Evolutionary conservation across 495 filamentous ascomycete species (phyloP).

Genomic region (Xeromyces bisporus): DNA sequence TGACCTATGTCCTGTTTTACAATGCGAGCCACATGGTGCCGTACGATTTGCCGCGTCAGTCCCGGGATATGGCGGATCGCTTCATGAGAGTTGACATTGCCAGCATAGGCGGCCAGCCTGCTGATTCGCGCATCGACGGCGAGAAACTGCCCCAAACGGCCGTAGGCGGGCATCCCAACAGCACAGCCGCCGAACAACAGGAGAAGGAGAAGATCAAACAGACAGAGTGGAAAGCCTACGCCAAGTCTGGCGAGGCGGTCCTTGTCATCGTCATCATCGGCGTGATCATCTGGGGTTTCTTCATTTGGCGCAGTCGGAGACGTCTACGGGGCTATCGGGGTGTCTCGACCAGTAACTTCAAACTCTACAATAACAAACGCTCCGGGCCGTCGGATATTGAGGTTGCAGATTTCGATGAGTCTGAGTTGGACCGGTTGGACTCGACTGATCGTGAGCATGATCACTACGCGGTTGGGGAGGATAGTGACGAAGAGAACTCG

Average conservation of each 20-base stretch:
- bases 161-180: constrained; percentile 77
- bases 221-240: constrained; percentile 85
- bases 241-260: constrained; percentile 77
- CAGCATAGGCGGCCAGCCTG: constrained; percentile 69
- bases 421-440: constrained; percentile 63
- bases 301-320: constrained; percentile 65
- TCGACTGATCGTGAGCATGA: constrained; percentile 21
- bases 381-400: constrained; percentile 45
- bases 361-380: constrained; percentile 33
- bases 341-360: constrained; percentile 15
- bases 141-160: constrained; percentile 69
- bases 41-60: constrained; percentile 74
- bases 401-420: constrained; percentile 78
- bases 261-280: constrained; percentile 71
- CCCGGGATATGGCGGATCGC: constrained; percentile 90
- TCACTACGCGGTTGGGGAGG: constrained; percentile 28
- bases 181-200: constrained; percentile 51
- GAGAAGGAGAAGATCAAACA: constrained; percentile 63
- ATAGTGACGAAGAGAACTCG: constrained; percentile 28
- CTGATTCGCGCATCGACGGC: constrained; percentile 77
- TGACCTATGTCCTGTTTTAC: constrained; percentile 92
- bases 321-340: constrained; percentile 30
- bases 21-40: constrained; percentile 97
- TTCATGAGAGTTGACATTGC: constrained; percentile 90
- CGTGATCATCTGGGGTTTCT: constrained; percentile 64